A percentile compares a stretch with the other conserved stretches of the same genome.
Conservation (phyloP, 345 rosid genomes). For the Jatropha curcas region DNA sequence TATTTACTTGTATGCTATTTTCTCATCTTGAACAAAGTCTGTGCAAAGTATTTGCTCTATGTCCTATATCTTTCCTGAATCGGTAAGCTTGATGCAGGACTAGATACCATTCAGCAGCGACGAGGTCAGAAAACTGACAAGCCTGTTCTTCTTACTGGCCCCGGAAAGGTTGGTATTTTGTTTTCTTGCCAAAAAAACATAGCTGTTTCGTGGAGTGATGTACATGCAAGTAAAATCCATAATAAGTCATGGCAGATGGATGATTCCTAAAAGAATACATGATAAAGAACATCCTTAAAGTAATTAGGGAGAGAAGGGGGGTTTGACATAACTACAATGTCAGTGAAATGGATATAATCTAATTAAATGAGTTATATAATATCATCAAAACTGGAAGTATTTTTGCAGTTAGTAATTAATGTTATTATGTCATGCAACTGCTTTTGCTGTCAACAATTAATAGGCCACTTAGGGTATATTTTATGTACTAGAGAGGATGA, state of each 20-base stretch:
- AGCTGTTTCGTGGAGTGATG: neutral
- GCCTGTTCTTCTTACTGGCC: conserved; percentile 80
- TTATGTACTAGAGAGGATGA: neutral
- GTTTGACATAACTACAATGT: no score
- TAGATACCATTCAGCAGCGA: conserved; percentile 84
- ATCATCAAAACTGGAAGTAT: no score
- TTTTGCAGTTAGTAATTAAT: no score
- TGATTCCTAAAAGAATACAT: neutral
- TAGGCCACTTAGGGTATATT: neutral
- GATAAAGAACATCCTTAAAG: neutral
- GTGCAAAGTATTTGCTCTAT: neutral
- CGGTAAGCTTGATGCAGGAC: conserved; percentile 42
- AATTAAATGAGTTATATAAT: no score
- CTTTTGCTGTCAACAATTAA: no score
- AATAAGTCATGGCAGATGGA: neutral
- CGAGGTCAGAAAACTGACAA: conserved; percentile 76
- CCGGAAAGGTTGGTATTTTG: conserved; percentile 73
- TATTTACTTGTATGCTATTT: neutral
- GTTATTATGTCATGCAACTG: neutral
- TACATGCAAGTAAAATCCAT: neutral
- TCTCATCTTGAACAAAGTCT: neutral
- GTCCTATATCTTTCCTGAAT: conserved; percentile 1
- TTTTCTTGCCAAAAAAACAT: neutral
- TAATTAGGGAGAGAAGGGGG: no score
- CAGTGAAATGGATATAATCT: no score